Conservation (phyloP, 2,329 filamentous ascomycete genomes). For the Apiospora arundinis region DNA sequence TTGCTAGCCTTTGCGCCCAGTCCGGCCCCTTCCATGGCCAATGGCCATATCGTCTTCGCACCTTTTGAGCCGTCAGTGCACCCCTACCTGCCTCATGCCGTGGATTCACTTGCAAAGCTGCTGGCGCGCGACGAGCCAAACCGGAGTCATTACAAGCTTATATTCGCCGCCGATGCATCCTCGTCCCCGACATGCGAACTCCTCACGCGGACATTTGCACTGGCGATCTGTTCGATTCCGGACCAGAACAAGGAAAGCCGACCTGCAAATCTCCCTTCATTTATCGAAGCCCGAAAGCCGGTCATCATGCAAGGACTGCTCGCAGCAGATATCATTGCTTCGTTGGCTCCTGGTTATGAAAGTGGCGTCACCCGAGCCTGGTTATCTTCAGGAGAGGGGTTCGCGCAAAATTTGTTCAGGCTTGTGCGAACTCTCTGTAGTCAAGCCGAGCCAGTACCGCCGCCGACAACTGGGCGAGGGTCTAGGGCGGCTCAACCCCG, state of each 20-base stretch:
- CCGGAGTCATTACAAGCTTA: conserved; percentile 78
- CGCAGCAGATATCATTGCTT: conserved; percentile 85
- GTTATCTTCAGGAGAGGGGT: conserved; percentile 84
- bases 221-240: conserved; percentile 85
- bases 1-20: conserved; percentile 87
- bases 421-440: conserved; percentile 76
- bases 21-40: conserved; percentile 66
- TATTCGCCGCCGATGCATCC: conserved; percentile 76
- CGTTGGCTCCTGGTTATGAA: conserved; percentile 75
- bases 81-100: conserved; percentile 85
- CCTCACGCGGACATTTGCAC: conserved; percentile 83
- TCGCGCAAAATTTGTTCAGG: conserved; percentile 79
- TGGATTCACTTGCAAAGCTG: conserved; percentile 90
- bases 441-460: conserved; percentile 60
- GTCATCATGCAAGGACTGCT: conserved; percentile 91
- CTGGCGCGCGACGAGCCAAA: conserved; percentile 95
- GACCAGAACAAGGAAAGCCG: conserved; percentile 64
- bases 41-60: conserved; percentile 74
- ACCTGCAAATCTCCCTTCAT: conserved; percentile 64
- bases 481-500: conserved; percentile 40
- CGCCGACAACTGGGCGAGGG: conserved; percentile 37
- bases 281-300: conserved; percentile 84
- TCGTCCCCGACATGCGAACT: conserved; percentile 75
- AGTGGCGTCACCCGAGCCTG: conserved; percentile 76
- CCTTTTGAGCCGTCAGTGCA: conserved; percentile 82